These are phyloP conservation scores for Colletotrichum coccodes DNA, from an alignment of 2,329 filamentous ascomycete genomes.

Conservation along the genomic window DNA sequence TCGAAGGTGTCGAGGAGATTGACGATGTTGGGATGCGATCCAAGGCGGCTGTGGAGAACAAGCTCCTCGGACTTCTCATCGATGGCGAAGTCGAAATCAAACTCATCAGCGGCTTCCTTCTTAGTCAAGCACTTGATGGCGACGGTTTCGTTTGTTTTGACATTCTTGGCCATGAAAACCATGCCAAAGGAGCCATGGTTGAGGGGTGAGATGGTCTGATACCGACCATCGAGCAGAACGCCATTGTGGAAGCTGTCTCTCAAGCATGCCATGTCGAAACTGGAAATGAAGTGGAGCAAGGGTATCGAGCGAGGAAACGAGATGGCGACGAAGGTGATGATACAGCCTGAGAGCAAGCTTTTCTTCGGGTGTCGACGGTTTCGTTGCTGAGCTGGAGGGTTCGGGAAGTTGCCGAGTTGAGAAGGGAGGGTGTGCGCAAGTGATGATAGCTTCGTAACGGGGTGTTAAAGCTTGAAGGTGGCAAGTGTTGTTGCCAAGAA, in stretches of 20 bases:
- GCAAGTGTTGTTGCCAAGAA: slow-evolving; percentile 21
- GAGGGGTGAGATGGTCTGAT: slow-evolving; percentile 89
- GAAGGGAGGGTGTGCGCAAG: background rate
- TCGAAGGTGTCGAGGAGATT: slow-evolving; percentile 92
- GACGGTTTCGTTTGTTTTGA: slow-evolving; percentile 79
- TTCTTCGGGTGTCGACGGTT: background rate
- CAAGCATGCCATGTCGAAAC: slow-evolving; percentile 79
- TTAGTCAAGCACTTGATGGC: slow-evolving; percentile 98
- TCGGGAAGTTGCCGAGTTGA: background rate
- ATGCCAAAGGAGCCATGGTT: slow-evolving; percentile 99
- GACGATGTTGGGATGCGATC: slow-evolving; percentile 89
- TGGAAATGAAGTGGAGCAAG: slow-evolving; percentile 38
- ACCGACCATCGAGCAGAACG: slow-evolving; percentile 87
- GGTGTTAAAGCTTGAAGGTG: background rate
- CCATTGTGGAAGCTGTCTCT: slow-evolving; percentile 83
- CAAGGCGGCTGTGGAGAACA: slow-evolving; percentile 81
- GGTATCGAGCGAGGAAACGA: slow-evolving; percentile 28
- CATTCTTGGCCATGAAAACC: slow-evolving; percentile 93
- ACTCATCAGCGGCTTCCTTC: slow-evolving; percentile 70
- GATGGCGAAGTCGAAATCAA: slow-evolving; percentile 72
- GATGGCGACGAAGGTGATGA: slow-evolving; percentile 14
- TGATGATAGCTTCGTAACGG: background rate
- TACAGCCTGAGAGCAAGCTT: slow-evolving; percentile 16
- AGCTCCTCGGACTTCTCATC: slow-evolving; percentile 88
- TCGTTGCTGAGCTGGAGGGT: background rate